Evolutionary conservation across 1,284 basidiomycete genomes (phyloP).

Genomic region (Heterobasidion annosum): DNA sequence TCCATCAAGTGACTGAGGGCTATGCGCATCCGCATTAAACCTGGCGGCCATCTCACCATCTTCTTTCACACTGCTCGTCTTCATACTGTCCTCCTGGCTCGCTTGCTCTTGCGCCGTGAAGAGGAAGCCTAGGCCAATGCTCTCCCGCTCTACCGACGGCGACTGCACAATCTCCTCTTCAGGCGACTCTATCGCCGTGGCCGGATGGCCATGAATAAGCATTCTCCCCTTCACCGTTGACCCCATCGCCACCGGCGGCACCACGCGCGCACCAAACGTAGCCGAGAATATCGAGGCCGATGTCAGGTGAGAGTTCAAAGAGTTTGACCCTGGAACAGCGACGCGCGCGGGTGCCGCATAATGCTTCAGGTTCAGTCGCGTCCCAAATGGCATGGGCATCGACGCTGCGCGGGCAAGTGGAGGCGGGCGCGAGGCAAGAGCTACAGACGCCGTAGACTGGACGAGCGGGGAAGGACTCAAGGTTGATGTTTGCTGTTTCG

Average conservation of each 20-base stretch:
- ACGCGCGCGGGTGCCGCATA: conserved; percentile 9
- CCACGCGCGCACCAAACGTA: background rate
- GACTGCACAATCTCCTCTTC: too few species aligned
- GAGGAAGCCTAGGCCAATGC: too few species aligned
- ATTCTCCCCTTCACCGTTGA: background rate
- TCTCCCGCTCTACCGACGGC: too few species aligned
- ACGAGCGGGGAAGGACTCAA: background rate
- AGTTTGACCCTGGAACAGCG: background rate
- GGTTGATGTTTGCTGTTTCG: background rate
- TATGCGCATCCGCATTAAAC: too few species aligned
- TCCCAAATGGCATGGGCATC: conserved; percentile 1
- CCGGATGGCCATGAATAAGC: background rate
- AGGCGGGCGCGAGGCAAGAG: background rate
- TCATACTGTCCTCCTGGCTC: too few species aligned
- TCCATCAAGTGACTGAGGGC: too few species aligned
- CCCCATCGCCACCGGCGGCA: background rate
- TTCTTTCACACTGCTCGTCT: too few species aligned
- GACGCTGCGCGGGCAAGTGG: conserved; percentile 6
- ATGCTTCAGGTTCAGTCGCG: conserved; percentile 12
- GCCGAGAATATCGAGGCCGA: background rate
- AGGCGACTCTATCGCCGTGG: background rate
- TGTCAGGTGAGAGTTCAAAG: background rate
- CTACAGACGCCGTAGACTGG: background rate
- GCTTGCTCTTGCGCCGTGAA: too few species aligned
- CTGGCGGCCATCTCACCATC: too few species aligned